Base-by-base conservation (phyloP, 208 protist species). In the Trichomonas tenax region DNA sequence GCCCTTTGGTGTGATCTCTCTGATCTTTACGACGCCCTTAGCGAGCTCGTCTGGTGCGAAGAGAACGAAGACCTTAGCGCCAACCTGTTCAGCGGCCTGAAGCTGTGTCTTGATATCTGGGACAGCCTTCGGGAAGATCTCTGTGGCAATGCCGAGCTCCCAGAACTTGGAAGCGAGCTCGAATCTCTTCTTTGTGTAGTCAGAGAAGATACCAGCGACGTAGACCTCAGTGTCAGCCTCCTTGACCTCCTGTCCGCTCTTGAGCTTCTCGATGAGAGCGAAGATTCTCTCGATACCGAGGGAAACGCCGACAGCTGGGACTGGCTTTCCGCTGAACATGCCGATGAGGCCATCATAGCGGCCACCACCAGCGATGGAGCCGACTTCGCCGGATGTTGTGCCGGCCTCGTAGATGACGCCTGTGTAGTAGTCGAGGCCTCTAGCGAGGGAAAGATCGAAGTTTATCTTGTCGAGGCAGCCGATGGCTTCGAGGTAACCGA, bases 351-450 rank as follows among this genome's bases (percentile, higher is more conserved):
- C 96, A 96, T 99, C 98, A 96, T 99, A 99, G 58, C 98, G 82
- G 45, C 98, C 98, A 86, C 98, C 98, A 8, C 97, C 98, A 41
- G 97, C 96, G 63, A 98, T 98, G 6, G 97, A 98, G 26, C 98
- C 98, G 0, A 98, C 96, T 15, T 63, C 45, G 46, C 48, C 96
- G 8, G 9, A 48, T 63, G 88, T 86, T 38, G 41, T 81, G 89
- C 36, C 96, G 0, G 98, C 98, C 93, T 98, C 98, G 93, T 98
- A 98, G 49, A 98, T 98, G 46, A 98, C 90, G 63, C 98, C 98
- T 38, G 98, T 99, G 96, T 99, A 99, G 96, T 99, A 99, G 84
- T 99, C 98, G 17, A 98, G 96, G 44, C 98, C 98, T 95, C 98
- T 82, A 0, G 98, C 98, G 4, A 96, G 31, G 4, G 93, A 86